phyloP scores from a whole-genome alignment of 2,329 filamentous ascomycete genomes.

The Sarocladiaceae sp. region DNA sequence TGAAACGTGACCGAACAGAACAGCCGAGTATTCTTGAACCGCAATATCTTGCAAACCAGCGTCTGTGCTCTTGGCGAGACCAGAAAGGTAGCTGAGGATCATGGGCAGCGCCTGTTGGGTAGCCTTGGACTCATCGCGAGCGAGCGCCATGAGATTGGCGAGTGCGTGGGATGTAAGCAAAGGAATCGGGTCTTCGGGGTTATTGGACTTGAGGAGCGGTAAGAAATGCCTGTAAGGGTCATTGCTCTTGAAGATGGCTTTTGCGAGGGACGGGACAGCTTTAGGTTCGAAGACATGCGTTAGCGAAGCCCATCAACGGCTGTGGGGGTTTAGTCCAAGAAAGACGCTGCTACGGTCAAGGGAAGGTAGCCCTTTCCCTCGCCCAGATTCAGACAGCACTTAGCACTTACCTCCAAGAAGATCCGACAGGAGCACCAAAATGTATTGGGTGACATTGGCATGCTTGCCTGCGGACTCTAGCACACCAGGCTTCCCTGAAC shows the following conservation, averaged over 20 bases:
- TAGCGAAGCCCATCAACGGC: not conserved
- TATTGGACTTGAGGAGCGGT: constrained; percentile 76
- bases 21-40: constrained; percentile 80
- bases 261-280: constrained; percentile 76
- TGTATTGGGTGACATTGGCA: constrained; percentile 88
- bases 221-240: constrained; percentile 80
- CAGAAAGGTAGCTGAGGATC: constrained; percentile 79
- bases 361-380: not conserved
- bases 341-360: not conserved
- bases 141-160: constrained; percentile 66
- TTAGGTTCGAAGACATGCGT: constrained; percentile 11
- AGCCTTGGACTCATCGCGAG: constrained; percentile 55
- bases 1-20: constrained; percentile 69
- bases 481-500: constrained; percentile 61
- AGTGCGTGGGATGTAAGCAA: constrained; percentile 86
- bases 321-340: not conserved
- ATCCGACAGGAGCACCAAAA: constrained; percentile 82
- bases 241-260: constrained; percentile 66
- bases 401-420: constrained; percentile 67
- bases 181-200: constrained; percentile 71
- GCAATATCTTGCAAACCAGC: constrained; percentile 92
- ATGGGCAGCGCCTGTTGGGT: constrained; percentile 74
- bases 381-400: not conserved
- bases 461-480: constrained; percentile 81
- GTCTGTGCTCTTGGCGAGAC: constrained; percentile 77